Conservation (phyloP, 2,329 filamentous ascomycete species). For the Nemania sp. region DNA sequence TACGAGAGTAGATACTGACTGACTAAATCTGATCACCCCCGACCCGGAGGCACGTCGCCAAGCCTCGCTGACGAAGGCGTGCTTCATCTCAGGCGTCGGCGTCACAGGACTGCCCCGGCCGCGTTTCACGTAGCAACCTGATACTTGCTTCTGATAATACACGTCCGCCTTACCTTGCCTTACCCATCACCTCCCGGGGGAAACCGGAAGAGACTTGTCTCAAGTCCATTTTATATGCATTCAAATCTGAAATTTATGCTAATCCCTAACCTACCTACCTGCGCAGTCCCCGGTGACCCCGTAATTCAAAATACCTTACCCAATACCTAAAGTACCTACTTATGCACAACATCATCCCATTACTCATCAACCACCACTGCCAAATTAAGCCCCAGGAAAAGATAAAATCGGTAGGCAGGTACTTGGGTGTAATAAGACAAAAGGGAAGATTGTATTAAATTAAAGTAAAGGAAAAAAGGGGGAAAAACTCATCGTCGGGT, state of each 20-base stretch:
- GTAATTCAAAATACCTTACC: neutral
- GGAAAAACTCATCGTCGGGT: constrained; percentile 14
- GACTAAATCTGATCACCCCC: neutral
- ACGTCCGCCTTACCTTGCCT: too few relatives aligned
- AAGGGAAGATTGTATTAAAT: too few relatives aligned
- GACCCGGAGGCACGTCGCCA: neutral
- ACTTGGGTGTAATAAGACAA: too few relatives aligned
- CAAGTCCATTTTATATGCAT: too few relatives aligned
- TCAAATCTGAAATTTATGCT: too few relatives aligned
- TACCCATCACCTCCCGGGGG: too few relatives aligned
- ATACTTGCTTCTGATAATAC: constrained; percentile 12
- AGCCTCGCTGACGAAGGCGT: neutral
- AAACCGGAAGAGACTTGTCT: neutral
- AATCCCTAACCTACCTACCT: too few relatives aligned
- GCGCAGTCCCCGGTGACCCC: neutral
- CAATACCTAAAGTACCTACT: too few relatives aligned
- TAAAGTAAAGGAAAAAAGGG: too few relatives aligned
- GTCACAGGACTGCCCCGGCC: constrained; percentile 4
- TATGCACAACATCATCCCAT: neutral
- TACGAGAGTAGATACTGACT: neutral
- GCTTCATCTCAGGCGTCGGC: constrained; percentile 1
- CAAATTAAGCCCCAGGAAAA: neutral
- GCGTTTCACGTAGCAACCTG: constrained; percentile 24
- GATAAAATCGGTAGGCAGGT: too few relatives aligned
- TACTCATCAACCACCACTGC: neutral